A percentile compares a stretch with the other conserved stretches of the same genome.
phyloP scores from a whole-genome alignment of 2,329 filamentous ascomycete genomes.

The Endothia cerciana region DNA sequence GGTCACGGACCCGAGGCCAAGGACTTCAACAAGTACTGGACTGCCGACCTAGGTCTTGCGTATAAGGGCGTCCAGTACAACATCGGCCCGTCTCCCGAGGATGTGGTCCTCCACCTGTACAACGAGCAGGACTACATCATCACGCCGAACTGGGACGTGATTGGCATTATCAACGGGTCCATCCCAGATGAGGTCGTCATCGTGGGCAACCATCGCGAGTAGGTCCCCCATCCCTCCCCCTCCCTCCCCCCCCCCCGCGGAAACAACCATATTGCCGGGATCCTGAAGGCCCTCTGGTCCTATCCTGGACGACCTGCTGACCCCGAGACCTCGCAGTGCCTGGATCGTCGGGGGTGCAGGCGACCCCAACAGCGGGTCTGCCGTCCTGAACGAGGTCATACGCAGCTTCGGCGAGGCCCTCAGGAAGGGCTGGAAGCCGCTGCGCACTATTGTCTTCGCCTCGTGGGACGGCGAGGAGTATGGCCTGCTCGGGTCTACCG shows the following conservation, averaged over 20 bases:
- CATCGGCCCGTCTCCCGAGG: constrained; percentile 52
- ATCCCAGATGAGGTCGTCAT: constrained; percentile 45
- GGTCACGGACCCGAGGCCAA: constrained; percentile 72
- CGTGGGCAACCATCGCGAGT: constrained; percentile 80
- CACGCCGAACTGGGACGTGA: constrained; percentile 76
- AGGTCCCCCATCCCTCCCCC: constrained; percentile 16
- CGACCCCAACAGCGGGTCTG: constrained; percentile 83
- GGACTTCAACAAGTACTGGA: constrained; percentile 66
- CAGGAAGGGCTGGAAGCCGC: constrained; percentile 55
- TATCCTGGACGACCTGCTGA: not conserved
- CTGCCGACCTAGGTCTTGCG: constrained; percentile 52
- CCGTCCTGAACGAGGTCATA: constrained; percentile 77
- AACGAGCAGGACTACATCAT: constrained; percentile 73
- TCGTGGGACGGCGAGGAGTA: constrained; percentile 78
- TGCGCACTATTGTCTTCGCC: constrained; percentile 66
- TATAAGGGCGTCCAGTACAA: constrained; percentile 50
- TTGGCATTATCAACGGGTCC: constrained; percentile 79
- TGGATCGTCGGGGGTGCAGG: constrained; percentile 86
- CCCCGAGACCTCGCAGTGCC: constrained; percentile 44
- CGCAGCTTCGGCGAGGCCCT: constrained; percentile 74
- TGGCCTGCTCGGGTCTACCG: constrained; percentile 77
- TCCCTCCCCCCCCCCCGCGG: not conserved
- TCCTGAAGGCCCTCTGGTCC: not conserved
- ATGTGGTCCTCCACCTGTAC: constrained; percentile 64
- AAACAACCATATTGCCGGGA: not conserved